phyloP scores from a whole-genome alignment of 2,329 filamentous ascomycete species.

The Pseudogymnoascus sp. region DNA sequence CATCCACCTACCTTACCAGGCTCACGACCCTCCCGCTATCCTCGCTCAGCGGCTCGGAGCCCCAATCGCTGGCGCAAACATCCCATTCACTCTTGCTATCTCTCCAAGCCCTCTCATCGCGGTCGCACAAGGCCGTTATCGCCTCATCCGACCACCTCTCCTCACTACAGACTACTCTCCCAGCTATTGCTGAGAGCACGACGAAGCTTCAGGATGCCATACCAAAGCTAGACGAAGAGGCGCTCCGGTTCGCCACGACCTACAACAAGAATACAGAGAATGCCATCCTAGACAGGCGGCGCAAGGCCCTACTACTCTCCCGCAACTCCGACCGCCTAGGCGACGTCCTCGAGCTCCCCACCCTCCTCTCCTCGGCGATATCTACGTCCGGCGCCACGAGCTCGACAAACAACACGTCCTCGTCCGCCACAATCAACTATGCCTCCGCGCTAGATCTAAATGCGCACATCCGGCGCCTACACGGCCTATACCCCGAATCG shows the following conservation, averaged over 20 bases:
- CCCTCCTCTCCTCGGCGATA: constrained; percentile 73
- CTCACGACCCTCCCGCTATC: constrained; percentile 69
- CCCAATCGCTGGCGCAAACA: constrained; percentile 68
- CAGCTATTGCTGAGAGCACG: constrained; percentile 56
- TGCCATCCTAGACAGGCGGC: constrained; percentile 61
- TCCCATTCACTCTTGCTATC: constrained; percentile 75
- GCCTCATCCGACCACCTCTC: constrained; percentile 69
- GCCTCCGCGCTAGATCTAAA: constrained; percentile 84
- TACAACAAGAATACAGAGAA: constrained; percentile 69
- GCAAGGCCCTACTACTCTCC: constrained; percentile 70
- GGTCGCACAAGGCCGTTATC: constrained; percentile 79
- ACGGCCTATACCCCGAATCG: constrained; percentile 74
- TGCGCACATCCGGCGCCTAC: constrained; percentile 82
- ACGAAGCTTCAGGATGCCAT: constrained; percentile 61
- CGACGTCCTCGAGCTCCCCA: constrained; percentile 84
- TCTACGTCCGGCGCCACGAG: constrained; percentile 41
- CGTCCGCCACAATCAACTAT: constrained; percentile 57
- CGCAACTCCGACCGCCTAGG: constrained; percentile 83
- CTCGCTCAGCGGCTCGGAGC: constrained; percentile 65
- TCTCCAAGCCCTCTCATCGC: constrained; percentile 80
- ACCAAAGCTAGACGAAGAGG: constrained; percentile 69
- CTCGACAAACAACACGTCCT: constrained; percentile 33
- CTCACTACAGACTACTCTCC: constrained; percentile 65
- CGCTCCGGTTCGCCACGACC: constrained; percentile 70
- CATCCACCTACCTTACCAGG: constrained; percentile 64